Percentiles rank a stretch among this genome's conserved stretches.
Conservation (phyloP, 192 early-diverging fungal species). For the Rhizoclosmatium sp. region DNA sequence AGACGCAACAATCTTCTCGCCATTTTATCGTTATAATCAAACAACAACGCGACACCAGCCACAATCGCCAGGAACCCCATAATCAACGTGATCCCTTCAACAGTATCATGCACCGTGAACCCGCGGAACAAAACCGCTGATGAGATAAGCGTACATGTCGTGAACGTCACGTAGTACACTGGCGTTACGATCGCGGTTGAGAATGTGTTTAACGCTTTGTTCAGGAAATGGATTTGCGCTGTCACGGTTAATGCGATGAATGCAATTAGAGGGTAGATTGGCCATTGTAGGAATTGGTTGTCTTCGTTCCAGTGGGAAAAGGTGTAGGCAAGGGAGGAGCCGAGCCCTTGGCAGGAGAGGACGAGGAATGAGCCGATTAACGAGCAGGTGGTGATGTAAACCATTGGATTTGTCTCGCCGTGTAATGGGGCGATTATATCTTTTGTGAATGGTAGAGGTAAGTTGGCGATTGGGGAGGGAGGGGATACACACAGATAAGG, state of each 20-base stretch:
- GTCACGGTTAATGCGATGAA: slow-evolving; percentile 59
- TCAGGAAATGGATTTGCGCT: slow-evolving; percentile 69
- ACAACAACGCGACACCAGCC: slow-evolving; percentile 47
- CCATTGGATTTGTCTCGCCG: slow-evolving; percentile 63
- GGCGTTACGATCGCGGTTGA: slow-evolving; percentile 77
- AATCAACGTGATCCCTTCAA: slow-evolving; percentile 22
- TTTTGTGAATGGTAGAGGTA: slow-evolving; percentile 50
- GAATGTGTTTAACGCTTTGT: slow-evolving; percentile 73
- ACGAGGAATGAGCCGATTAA: slow-evolving; percentile 70
- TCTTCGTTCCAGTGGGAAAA: slow-evolving; percentile 47
- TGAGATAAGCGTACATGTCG: slow-evolving; percentile 63
- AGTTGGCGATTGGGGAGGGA: slow-evolving; percentile 15
- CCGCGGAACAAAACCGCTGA: slow-evolving; percentile 75
- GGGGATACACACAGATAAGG: slow-evolving; percentile 39
- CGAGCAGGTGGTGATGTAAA: slow-evolving; percentile 59
- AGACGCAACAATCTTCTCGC: not conserved
- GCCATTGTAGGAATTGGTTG: slow-evolving; percentile 72
- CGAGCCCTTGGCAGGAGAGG: slow-evolving; percentile 67
- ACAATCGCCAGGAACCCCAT: slow-evolving; percentile 52
- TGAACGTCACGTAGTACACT: slow-evolving; percentile 74
- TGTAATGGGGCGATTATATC: slow-evolving; percentile 57
- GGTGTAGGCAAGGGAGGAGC: slow-evolving; percentile 62
- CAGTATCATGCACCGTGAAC: slow-evolving; percentile 45
- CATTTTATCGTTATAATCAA: slow-evolving; percentile 48
- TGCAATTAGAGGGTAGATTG: slow-evolving; percentile 62